Base-by-base conservation (phyloP, 306 rosid species). In the Vigna mungo region DNA sequence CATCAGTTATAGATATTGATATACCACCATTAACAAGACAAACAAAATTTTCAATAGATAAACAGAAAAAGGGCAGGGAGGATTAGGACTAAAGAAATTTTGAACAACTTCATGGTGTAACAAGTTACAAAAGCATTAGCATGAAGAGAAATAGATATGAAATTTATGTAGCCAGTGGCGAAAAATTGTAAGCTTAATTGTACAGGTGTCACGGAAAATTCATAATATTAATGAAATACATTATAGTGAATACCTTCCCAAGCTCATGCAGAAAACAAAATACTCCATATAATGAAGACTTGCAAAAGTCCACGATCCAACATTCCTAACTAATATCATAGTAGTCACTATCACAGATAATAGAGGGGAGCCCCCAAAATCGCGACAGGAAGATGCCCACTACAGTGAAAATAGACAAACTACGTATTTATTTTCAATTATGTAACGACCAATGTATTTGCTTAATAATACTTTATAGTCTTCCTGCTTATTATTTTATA, bases 1-100 rank as follows among this genome's bases (percentile, higher is more conserved):
- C 20, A 73, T 23, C 21, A 49, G 25, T 48, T 8, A 64, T 13
- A 52, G 30, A 65, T 51, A 76, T 65, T 49, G 43, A 63, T 21
- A 52, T 10, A 52, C 30, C 13, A 48, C 32, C 56, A 56, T 41
- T 73, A 39, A 67, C 18, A 17, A 30, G 43, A 12, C 36, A 25
- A 8, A 41, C 25, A 9, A 56, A 73, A 58, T 34, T 71, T 18
- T 51, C 18, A 52, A 49, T 16, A 70, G 21, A 44, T 15, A 43
- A 39, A 23, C 44, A 10, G 3, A 52, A 21, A 52, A 37, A 34
- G 27, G 12, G 65, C 9, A 44, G 7, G 46, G 11, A 1, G 36
- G 36, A 36, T 4, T 71, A 54, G 21, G 10, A 37, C 12, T 30
- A 18, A 15, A 6, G 59, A 12, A 53, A 14, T 11, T 53, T 36